These are phyloP conservation scores for Plasmodium gaboni DNA, from an alignment of 169 alveolate species.

Conservation along the genomic window DNA sequence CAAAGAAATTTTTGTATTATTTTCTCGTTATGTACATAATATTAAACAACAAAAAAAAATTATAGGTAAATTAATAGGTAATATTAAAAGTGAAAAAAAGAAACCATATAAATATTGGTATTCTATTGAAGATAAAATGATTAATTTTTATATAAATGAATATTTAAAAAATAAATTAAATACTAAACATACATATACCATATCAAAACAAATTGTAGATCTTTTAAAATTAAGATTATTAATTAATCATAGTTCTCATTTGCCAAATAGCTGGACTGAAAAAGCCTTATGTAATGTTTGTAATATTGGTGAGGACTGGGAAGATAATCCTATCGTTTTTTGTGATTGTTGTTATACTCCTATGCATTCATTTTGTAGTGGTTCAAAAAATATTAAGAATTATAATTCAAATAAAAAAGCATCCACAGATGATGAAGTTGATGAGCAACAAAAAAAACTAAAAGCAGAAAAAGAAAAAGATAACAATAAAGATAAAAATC, in stretches of 20 bases:
- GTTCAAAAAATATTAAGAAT: constrained; percentile 54
- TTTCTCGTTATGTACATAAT: constrained; percentile 62
- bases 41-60: constrained; percentile 71
- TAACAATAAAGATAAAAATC: background rate
- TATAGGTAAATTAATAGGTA: constrained; percentile 34
- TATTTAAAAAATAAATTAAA: constrained; percentile 83
- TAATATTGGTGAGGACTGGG: constrained; percentile 88
- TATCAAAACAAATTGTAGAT: constrained; percentile 83
- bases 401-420: constrained; percentile 29
- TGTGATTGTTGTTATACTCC: constrained; percentile 88
- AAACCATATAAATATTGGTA: constrained; percentile 80
- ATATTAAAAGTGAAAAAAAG: constrained; percentile 60
- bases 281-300: constrained; percentile 86
- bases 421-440: background rate
- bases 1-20: constrained; percentile 59
- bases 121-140: constrained; percentile 83
- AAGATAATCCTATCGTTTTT: constrained; percentile 86
- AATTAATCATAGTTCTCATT: constrained; percentile 78
- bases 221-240: constrained; percentile 78
- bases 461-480: constrained; percentile 14
- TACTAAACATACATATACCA: constrained; percentile 83
- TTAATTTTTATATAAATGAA: constrained; percentile 82
- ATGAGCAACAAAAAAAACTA: background rate
- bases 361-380: constrained; percentile 81
- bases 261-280: constrained; percentile 87